phyloP scores from a whole-genome alignment of 441 rosid species.

The Hypseocharis bilobata region DNA sequence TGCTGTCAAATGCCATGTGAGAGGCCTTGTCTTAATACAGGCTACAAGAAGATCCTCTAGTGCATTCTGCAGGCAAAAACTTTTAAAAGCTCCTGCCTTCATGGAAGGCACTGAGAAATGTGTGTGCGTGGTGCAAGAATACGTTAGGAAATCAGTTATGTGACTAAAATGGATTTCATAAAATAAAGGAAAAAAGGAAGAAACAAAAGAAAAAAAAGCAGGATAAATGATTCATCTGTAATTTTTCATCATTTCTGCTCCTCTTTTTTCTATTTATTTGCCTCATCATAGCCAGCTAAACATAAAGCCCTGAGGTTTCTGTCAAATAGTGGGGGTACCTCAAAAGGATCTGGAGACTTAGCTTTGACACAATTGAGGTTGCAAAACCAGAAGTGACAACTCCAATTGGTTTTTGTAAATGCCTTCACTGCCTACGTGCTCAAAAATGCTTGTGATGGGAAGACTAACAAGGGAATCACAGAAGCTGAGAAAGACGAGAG shows the following conservation, averaged over 20 bases:
- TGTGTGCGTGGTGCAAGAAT: neutral
- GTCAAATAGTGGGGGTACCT: too few species aligned
- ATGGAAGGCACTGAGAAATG: neutral
- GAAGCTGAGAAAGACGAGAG: neutral
- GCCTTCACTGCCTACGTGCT: too few species aligned
- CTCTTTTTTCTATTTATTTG: neutral
- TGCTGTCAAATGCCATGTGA: neutral
- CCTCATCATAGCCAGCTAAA: neutral
- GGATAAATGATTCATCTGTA: neutral
- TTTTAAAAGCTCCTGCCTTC: neutral
- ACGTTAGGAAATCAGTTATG: neutral
- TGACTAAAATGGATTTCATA: too few species aligned
- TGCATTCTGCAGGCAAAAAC: neutral
- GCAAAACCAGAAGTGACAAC: too few species aligned
- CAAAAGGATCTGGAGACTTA: neutral
- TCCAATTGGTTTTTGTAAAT: too few species aligned
- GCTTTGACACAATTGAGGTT: neutral
- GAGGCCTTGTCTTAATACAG: neutral
- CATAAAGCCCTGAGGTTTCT: neutral
- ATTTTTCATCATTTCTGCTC: neutral
- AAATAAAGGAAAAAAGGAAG: too few species aligned
- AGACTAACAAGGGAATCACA: neutral
- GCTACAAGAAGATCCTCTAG: neutral
- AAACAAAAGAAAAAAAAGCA: neutral
- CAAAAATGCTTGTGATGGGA: too few species aligned